Base-by-base conservation (phyloP, 257 asterid species). In the Verbena officinalis region DNA sequence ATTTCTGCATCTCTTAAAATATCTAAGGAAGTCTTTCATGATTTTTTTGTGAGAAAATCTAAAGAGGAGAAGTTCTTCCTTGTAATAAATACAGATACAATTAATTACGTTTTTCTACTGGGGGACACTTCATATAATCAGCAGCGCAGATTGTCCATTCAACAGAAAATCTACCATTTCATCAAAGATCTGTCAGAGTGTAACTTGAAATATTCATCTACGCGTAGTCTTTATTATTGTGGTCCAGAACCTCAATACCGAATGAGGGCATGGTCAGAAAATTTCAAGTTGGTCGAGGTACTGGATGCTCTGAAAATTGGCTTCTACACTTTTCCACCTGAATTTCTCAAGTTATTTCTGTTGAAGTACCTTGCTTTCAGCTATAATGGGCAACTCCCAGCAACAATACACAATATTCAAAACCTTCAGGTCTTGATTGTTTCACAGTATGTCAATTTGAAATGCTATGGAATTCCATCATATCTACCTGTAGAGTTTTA, bases 361-460 rank as follows among this genome's bases (percentile, higher is more conserved):
- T 59, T 70, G 17, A 54, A 31, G 66, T 70, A 69, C 70, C 58
- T 75, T 36, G 76, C 70, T 33, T 21, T 70, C n/a, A 59, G 45
- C 0, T 69, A 1, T 4, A 12, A 62, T 0, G 62, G 46, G 1
- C 33, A 49, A 20, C 14, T 65, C 19, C 64, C 68, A 4, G 0
- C 42, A 9, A 63, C 72, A n/a, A 23, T 69, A 22, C 43, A 36
- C 9, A 16, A 17, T 15, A 75, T 75, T 20, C 1, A n/a, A 17
- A 58, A 52, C 21, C 64, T 68, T n/a, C 56, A 64, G 17, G 44
- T 54, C 49, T 24, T 69, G 39, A 70, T 68, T 38, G 23, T 68
- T 11, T 34, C 6, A 12, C 45, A 42, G 0, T 11, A 43, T 45
- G 59, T 4, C 8, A 40, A 9, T 10, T 45, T 60, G 52, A n/a